Evolutionary conservation across 805 yeast species (phyloP).

Genomic region (Candida endomychidarum): DNA sequence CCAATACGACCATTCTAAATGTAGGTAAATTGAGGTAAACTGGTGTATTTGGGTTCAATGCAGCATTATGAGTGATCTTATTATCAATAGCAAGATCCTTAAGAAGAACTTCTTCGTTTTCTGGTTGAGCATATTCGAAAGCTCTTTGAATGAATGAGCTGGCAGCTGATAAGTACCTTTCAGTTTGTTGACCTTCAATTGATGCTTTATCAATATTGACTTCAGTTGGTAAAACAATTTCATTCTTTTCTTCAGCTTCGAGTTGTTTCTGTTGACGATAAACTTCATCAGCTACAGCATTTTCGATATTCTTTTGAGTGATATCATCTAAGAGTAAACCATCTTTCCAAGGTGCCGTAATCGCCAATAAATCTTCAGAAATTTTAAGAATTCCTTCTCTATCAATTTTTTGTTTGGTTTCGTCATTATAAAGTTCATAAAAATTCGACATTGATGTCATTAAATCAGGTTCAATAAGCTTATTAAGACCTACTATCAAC

Average conservation of each 20-base stretch:
- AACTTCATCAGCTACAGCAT: slow-evolving; percentile 64
- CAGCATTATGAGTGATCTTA: slow-evolving; percentile 64
- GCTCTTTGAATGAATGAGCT: slow-evolving; percentile 84
- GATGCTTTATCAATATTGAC: slow-evolving; percentile 62
- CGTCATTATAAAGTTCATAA: slow-evolving; percentile 69
- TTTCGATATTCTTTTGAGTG: slow-evolving; percentile 63
- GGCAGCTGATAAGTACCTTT: slow-evolving; percentile 82
- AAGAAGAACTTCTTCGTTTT: slow-evolving; percentile 40
- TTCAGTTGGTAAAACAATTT: slow-evolving; percentile 53
- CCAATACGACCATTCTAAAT: slow-evolving; percentile 89
- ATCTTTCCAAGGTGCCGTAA: slow-evolving; percentile 86
- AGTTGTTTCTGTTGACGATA: slow-evolving; percentile 36
- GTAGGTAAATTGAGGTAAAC: slow-evolving; percentile 77
- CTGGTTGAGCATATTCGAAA: slow-evolving; percentile 84
- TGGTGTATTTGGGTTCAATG: slow-evolving; percentile 78
- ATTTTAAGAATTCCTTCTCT: slow-evolving; percentile 78
- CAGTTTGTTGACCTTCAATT: slow-evolving; percentile 65
- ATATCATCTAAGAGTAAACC: slow-evolving; percentile 62
- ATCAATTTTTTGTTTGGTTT: slow-evolving; percentile 57
- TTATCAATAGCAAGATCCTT: slow-evolving; percentile 38
- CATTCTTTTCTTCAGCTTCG: slow-evolving; percentile 19
- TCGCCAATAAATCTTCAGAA: slow-evolving; percentile 81
- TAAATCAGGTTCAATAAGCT: slow-evolving; percentile 66
- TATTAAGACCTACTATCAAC: slow-evolving; percentile 71
- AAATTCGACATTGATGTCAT: slow-evolving; percentile 78